Base-by-base conservation (phyloP, 2,329 filamentous ascomycete genomes). In the Colletotrichum godetiae region DNA sequence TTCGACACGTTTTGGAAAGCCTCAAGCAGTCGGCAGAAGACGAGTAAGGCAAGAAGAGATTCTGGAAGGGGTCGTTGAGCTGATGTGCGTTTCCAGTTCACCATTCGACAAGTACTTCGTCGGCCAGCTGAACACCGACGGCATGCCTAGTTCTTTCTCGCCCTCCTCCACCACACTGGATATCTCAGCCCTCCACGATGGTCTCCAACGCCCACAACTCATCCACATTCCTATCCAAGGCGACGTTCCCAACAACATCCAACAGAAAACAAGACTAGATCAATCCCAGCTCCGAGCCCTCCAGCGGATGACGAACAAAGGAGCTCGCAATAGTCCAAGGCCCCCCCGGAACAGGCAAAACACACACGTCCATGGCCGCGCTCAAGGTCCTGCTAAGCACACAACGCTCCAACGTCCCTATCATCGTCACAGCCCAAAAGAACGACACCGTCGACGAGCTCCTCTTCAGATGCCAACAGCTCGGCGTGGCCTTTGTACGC, bases 401-500 rank as follows among this genome's bases (percentile, higher is more conserved):
- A 66, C 87, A 90, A 78, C 79, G 80, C 2, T 77, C 79, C 1
- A 90, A 92, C 70, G 88, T 91, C 10, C 94, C 94, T 0, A 91
- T 98, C 35, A 87, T 98, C 24, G 86, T 98, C 4, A 89, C 95
- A 0, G 95, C 94, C 8, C 95, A 98, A 77, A 98, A 95, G 0
- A 98, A 98, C 72, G 95, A 98, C 81, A 95, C 95, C 0, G 84
- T 98, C 0, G 95, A 98, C 77, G 95, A 98, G 79, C 85, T 98
- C 0, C 85, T 98, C 0, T 83, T 84, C 1, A 90, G 92, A 67
- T 86, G 95, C 19, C 85, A 90, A 1, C 79, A 84, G 1, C 67
- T 77, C 0, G 81, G 80, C 3, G 93, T 81, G 87, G 87, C 90
- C 1, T 91, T 95, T 70, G 83, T 86, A 11, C 86, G 88, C 2